These are phyloP conservation scores for Pseudozyma sp. DNA, from an alignment of 1,284 basidiomycete genomes.

Conservation along the genomic window DNA sequence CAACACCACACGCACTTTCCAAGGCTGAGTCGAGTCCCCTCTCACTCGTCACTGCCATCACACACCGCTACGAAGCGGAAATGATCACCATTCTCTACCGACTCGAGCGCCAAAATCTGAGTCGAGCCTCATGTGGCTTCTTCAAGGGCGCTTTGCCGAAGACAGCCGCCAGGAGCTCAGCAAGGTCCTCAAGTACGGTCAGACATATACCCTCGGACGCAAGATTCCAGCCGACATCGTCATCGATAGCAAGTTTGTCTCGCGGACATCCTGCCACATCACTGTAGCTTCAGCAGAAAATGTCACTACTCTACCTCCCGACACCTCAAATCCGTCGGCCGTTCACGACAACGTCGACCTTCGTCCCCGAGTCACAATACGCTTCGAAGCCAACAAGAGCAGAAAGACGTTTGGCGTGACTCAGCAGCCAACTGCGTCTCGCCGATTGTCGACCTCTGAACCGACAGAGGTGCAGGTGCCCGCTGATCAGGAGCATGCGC, in stretches of 20 bases:
- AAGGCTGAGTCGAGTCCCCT: neutral
- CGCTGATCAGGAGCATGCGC: slow-evolving; percentile 25
- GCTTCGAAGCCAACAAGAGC: slow-evolving; percentile 53
- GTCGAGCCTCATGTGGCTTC: slow-evolving; percentile 46
- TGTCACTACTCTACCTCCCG: slow-evolving; percentile 7
- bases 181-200: slow-evolving; percentile 56
- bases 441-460: slow-evolving; percentile 5
- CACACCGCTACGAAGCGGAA: neutral
- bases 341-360: slow-evolving; percentile 24
- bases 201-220: slow-evolving; percentile 54
- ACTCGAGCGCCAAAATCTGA: no score
- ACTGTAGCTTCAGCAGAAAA: slow-evolving; percentile 28
- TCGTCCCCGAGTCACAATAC: slow-evolving; percentile 45
- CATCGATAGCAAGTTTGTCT: slow-evolving; percentile 57
- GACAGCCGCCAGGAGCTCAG: slow-evolving; percentile 37
- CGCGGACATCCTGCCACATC: slow-evolving; percentile 43
- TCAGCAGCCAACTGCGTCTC: slow-evolving; percentile 8
- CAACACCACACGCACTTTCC: neutral
- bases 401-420: slow-evolving; percentile 34
- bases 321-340: slow-evolving; percentile 15
- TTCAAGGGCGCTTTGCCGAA: slow-evolving; percentile 51
- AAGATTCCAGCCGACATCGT: slow-evolving; percentile 59
- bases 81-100: no score
- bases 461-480: slow-evolving; percentile 30
- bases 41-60: neutral